phyloP scores from a whole-genome alignment of 2,329 filamentous ascomycete species.

The Atkinsonella hypoxylon region DNA sequence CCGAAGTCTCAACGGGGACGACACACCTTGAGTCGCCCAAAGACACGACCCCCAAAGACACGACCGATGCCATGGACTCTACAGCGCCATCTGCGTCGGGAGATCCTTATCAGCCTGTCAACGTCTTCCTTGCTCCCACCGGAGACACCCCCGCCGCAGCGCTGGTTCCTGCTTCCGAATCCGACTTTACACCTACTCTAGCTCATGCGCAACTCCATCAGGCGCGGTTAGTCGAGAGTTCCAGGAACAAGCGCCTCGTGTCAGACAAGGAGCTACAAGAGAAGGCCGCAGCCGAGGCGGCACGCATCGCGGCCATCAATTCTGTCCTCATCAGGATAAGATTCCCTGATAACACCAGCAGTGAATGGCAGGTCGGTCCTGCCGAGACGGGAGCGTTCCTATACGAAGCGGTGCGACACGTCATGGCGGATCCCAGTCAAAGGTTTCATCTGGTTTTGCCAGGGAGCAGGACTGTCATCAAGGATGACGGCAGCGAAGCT shows the following conservation, averaged over 20 bases:
- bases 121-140: constrained; percentile 67
- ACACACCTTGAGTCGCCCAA: constrained; percentile 10
- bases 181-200: constrained; percentile 66
- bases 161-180: constrained; percentile 51
- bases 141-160: constrained; percentile 67
- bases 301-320: constrained; percentile 52
- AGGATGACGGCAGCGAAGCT: constrained; percentile 31
- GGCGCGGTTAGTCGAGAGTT: constrained; percentile 45
- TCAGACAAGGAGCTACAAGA: constrained; percentile 74
- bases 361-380: constrained; percentile 59
- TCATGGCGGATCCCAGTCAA: constrained; percentile 53
- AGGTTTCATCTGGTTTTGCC: constrained; percentile 62
- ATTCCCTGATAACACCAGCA: constrained; percentile 75
- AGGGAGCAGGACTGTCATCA: constrained; percentile 37
- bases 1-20: constrained; percentile 4
- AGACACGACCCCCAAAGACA: constrained; percentile 4
- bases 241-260: constrained; percentile 63
- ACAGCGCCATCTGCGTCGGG: constrained; percentile 5
- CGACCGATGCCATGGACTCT: not conserved
- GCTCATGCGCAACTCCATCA: constrained; percentile 68
- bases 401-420: constrained; percentile 60
- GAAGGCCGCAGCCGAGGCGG: constrained; percentile 52
- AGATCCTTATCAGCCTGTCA: constrained; percentile 40
- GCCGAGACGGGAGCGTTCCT: constrained; percentile 58
- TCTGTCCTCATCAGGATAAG: constrained; percentile 67